Conservation (phyloP, 2,329 filamentous ascomycete genomes). For the Didymella keratinophila region DNA sequence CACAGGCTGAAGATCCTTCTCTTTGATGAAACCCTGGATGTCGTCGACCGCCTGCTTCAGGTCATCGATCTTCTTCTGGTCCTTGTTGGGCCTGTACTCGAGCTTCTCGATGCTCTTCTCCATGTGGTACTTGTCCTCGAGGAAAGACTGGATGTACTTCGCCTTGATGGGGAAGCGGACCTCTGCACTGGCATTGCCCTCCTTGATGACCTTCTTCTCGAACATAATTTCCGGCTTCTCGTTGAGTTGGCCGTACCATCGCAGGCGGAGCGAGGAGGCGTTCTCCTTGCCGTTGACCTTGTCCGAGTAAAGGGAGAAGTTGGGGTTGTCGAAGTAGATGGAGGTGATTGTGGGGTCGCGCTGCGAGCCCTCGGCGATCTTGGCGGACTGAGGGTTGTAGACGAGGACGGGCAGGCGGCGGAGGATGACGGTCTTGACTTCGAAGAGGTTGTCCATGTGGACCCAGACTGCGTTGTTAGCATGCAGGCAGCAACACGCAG, state of each 20-base stretch:
- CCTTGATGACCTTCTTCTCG: slow-evolving; percentile 87
- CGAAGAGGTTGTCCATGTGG: slow-evolving; percentile 91
- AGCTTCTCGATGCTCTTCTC: slow-evolving; percentile 91
- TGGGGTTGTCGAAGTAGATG: slow-evolving; percentile 90
- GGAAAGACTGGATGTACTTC: slow-evolving; percentile 89
- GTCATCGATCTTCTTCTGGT: slow-evolving; percentile 69
- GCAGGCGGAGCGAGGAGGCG: slow-evolving; percentile 81
- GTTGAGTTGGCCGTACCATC: slow-evolving; percentile 89
- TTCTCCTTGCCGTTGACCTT: slow-evolving; percentile 81
- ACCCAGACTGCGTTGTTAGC: slow-evolving; percentile 75
- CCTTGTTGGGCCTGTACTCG: slow-evolving; percentile 74
- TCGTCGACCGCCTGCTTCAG: slow-evolving; percentile 76
- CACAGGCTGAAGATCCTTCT: slow-evolving; percentile 81
- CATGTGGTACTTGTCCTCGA: slow-evolving; percentile 87
- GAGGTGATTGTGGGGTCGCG: slow-evolving; percentile 90
- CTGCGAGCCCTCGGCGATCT: slow-evolving; percentile 78
- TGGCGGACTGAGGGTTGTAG: slow-evolving; percentile 87
- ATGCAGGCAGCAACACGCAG: not conserved
- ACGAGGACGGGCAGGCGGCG: slow-evolving; percentile 89
- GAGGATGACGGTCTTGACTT: slow-evolving; percentile 95
- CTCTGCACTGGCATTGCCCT: slow-evolving; percentile 79
- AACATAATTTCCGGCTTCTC: slow-evolving; percentile 81
- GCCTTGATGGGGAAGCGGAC: slow-evolving; percentile 86
- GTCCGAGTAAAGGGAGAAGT: slow-evolving; percentile 84
- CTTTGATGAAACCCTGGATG: slow-evolving; percentile 81